Base-by-base conservation (phyloP, 306 rosid genomes). In the apple (Malus domestica) region DNA sequence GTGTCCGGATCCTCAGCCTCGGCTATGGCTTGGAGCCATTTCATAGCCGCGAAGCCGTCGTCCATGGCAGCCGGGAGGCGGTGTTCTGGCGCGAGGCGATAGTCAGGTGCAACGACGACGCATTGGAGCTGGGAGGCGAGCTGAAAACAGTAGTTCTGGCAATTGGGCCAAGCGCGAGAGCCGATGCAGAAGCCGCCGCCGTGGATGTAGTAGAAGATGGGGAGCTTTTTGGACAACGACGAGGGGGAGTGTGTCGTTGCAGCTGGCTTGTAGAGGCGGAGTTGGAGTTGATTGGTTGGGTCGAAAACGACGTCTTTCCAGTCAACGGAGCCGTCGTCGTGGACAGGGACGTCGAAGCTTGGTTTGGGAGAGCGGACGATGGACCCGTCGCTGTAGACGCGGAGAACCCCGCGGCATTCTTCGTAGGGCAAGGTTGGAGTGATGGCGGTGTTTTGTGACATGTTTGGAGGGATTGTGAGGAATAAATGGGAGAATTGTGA, bases 111-210 rank as follows among this genome's bases (percentile, higher is more conserved):
- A 23, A 93, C 49, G 0, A 93, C 73, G 1, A 93, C 65, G 0
- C 82, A 97, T 45, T 58, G 83, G 68, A 91, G 96, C 72, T 77
- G 71, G 8, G 70, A 67, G 62, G 93, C 83, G 0, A 93, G 93
- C 27, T 80, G 89, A 9, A 87, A 75, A 72, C 98, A 91, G 79
- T 89, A 93, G 85, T 91, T 93, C 7, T 93, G 97, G 73, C 87
- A 93, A 63, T 91, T 86, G 2, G 96, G 94, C 98, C 98, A 93
- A 1, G 96, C 55, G 23, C 96, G 96, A 0, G 98, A 93, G 84
- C 98, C 93, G 84, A 93, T 93, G 78, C 97, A 91, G 73, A 93
- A 93, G 77, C 98, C 97, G 30, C 98, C 98, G 2, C 98, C 98
- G 38, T 91, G 98, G 51, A 93, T 78, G 81, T 93, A 93, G 75